Evolutionary conservation across 306 rosid species (phyloP), one percentile per base, ranked within the genome.

Genomic region (Lathyrus tuberosus): DNA sequence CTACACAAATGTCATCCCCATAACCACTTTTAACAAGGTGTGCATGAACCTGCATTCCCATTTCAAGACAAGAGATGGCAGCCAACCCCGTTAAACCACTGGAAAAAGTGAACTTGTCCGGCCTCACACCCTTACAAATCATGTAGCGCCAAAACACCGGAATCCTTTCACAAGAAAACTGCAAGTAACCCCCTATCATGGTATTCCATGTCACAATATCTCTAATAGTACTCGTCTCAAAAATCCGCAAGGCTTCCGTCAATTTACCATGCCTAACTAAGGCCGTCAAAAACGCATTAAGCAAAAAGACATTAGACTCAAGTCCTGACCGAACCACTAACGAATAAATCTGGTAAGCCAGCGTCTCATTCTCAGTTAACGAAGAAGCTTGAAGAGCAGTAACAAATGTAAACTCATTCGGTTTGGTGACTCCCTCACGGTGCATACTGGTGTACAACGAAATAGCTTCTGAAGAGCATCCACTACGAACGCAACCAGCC

Each of bases 371-470:
- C 65, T 69, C 74, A 1, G 48, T 38, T 20, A 87, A 82, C 10
- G 94, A 90, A 75, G 86, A 84, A 2, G 96, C 96, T 1, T 90
- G 94, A 13, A 90, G 88, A 17, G 87, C 84, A 73, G 90, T 85
- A 16, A 87, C 91, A 40, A 90, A 74, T 6, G 94, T 90, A 78
- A 84, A 86, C 67, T 90, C 94, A 20, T 87, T 90, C 11, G 96
- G 96, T 59, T 70, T 86, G 5, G 78, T 62, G 10, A 35, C 4
- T 33, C 89, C 89, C 56, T 86, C 91, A 2, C 56, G 76, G 18
- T 81, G 89, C 96, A 90, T 90, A 16, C 71, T 70, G 35, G 75
- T 38, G 71, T 87, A 90, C 44, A 90, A 44, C 20, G 79, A 77
- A 69, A 87, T 82, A 48, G 89, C 83, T 71, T 82, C 78, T 1